A percentile compares a stretch with the other conserved stretches of the same genome.
Conservation (phyloP, 306 rosid species). For the Corylus avellana region DNA sequence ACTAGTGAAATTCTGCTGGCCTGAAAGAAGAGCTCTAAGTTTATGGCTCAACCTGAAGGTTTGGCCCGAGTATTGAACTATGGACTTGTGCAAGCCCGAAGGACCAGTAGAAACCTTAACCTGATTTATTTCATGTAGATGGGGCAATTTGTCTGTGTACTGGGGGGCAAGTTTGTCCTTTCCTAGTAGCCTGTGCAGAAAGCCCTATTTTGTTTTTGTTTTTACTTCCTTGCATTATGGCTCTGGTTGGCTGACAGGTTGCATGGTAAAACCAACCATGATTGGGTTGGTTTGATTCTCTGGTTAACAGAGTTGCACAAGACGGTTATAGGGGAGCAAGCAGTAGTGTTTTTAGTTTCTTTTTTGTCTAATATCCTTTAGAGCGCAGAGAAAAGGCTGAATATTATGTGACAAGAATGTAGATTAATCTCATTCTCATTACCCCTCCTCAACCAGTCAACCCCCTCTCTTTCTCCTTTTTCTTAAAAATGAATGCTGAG, state of each 20-base stretch:
- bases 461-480: background rate
- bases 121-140: background rate
- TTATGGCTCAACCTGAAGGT: background rate
- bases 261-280: background rate
- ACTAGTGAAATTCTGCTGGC: constrained; percentile 16
- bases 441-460: background rate
- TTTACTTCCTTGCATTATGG: background rate
- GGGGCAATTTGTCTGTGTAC: background rate
- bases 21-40: background rate
- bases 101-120: background rate
- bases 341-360: background rate
- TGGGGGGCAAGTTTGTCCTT: background rate
- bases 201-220: background rate
- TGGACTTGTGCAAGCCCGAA: background rate
- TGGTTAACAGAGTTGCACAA: background rate
- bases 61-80: background rate
- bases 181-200: background rate
- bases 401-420: background rate
- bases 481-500: background rate
- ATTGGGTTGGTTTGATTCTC: background rate
- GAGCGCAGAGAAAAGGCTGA: background rate
- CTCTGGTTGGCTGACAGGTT: background rate
- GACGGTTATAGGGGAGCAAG: background rate
- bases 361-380: background rate
- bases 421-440: background rate